Evolutionary conservation across 169 alveolate species (phyloP).

Genomic region (Plasmodium knowlesi): DNA sequence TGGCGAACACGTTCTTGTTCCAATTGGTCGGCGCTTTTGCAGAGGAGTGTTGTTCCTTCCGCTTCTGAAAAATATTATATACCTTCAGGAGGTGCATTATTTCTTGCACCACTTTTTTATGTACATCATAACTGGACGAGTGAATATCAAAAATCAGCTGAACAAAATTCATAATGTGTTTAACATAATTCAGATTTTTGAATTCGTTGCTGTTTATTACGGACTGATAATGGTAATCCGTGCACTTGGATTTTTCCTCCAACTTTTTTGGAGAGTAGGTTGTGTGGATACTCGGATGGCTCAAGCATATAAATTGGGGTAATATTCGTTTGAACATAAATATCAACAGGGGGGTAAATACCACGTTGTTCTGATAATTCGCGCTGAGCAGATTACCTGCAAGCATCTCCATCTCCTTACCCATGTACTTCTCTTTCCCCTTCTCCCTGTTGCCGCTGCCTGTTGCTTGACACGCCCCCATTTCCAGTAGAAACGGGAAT

Average conservation of each 20-base stretch:
- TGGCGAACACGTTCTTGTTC: constrained; percentile 11
- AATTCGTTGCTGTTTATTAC: constrained; percentile 25
- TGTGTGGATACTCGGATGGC: constrained; percentile 48
- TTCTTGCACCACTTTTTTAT: constrained; percentile 65
- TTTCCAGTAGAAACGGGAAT: constrained; percentile 45
- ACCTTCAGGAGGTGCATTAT: constrained; percentile 54
- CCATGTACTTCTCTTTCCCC: not conserved
- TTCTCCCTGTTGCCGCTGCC: not conserved
- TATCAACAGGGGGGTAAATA: constrained; percentile 62
- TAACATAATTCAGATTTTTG: constrained; percentile 35
- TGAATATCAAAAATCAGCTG: constrained; percentile 66
- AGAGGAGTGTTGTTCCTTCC: constrained; percentile 16
- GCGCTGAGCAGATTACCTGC: not conserved
- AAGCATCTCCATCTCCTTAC: not conserved
- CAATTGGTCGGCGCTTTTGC: not conserved
- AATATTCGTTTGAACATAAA: constrained; percentile 65
- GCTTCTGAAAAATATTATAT: constrained; percentile 40
- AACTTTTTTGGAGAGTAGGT: constrained; percentile 6
- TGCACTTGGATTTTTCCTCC: constrained; percentile 12
- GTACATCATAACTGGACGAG: constrained; percentile 36
- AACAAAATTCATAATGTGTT: constrained; percentile 52
- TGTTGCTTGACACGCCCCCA: not conserved
- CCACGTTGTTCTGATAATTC: constrained; percentile 14
- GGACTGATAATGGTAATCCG: constrained; percentile 9
- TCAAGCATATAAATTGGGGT: constrained; percentile 69